Conservation (phyloP, 2,329 filamentous ascomycete species). For the Amphichorda felina region DNA sequence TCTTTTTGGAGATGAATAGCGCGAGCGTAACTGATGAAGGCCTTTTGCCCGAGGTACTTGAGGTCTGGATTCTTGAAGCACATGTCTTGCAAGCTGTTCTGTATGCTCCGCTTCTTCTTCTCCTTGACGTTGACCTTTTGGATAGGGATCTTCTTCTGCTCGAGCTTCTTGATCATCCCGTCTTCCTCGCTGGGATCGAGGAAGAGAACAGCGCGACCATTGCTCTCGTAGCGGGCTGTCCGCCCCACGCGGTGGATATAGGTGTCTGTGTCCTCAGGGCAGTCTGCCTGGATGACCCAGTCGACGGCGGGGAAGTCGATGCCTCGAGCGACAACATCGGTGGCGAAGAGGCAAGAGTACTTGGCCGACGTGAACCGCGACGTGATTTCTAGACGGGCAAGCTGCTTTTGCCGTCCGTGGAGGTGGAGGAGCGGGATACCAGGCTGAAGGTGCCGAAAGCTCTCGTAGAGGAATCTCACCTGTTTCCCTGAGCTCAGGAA, state of each 20-base stretch:
- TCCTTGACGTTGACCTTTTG: conserved; percentile 76
- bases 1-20: conserved; percentile 83
- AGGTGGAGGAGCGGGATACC: conserved; percentile 89
- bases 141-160: conserved; percentile 83
- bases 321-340: conserved; percentile 87
- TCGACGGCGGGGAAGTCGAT: conserved; percentile 95
- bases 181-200: conserved; percentile 84
- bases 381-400: conserved; percentile 78
- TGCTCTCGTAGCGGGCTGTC: conserved; percentile 84
- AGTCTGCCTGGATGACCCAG: conserved; percentile 98
- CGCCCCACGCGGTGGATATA: conserved; percentile 95
- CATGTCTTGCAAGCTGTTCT: conserved; percentile 80
- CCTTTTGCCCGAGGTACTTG: conserved; percentile 93
- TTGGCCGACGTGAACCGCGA: conserved; percentile 71
- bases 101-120: conserved; percentile 81
- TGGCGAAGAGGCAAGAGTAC: conserved; percentile 82
- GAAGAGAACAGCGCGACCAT: conserved; percentile 81
- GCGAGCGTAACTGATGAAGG: conserved; percentile 81
- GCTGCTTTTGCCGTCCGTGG: conserved; percentile 87
- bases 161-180: conserved; percentile 77
- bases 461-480: conserved; percentile 90
- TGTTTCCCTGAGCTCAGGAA: conserved; percentile 95
- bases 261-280: conserved; percentile 90
- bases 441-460: conserved; percentile 84
- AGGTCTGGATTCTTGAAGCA: conserved; percentile 90